Percentiles rank a stretch among this genome's conserved stretches.
phyloP scores from a whole-genome alignment of 176 grass and related monocot genomes.

The Oryza brachyantha region DNA sequence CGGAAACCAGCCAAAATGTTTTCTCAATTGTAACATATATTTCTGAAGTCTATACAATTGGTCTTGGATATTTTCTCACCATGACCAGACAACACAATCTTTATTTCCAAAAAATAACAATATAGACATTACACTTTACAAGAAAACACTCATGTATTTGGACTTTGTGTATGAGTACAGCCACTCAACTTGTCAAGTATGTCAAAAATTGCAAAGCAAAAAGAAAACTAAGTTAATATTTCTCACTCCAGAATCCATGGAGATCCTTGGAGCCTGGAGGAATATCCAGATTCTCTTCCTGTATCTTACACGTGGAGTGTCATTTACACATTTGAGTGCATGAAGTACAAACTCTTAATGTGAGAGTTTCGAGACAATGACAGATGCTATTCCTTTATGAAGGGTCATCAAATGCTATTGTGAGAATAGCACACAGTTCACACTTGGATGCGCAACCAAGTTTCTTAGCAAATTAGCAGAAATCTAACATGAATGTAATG shows the following conservation, averaged over 20 bases:
- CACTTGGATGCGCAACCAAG: neutral
- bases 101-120: neutral
- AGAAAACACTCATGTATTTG: constrained; percentile 4
- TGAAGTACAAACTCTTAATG: neutral
- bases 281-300: neutral
- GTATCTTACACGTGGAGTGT: constrained; percentile 22
- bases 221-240: constrained; percentile 16
- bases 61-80: neutral
- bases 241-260: constrained; percentile 3
- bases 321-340: constrained; percentile 1
- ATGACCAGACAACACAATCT: neutral
- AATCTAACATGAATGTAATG: constrained; percentile 4
- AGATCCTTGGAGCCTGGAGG: neutral
- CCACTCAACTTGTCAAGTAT: constrained; percentile 27
- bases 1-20: neutral
- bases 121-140: constrained; percentile 26
- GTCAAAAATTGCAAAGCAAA: neutral
- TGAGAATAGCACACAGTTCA: neutral
- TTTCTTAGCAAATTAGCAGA: constrained; percentile 16
- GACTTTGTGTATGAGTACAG: constrained; percentile 16
- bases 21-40: neutral
- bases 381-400: constrained; percentile 8
- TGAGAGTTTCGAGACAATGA: constrained; percentile 15
- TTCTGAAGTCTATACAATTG: constrained; percentile 5
- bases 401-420: neutral